Evolutionary conservation across 1,139 yeast genomes (phyloP).

Genomic region (Lodderomyces parapsilosis): DNA sequence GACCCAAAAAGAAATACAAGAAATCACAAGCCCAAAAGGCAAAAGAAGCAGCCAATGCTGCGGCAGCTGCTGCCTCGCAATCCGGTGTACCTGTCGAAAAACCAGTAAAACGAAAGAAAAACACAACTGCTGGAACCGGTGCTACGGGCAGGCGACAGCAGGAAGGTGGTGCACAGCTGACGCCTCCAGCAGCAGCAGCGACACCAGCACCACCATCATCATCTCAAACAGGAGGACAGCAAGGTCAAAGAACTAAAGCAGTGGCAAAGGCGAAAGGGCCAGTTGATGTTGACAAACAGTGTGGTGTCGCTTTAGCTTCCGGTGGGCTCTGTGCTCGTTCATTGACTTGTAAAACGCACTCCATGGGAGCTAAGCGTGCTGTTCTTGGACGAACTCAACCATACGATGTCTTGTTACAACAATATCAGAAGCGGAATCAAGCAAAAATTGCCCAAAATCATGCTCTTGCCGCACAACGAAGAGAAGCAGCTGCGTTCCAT

Average conservation of each 20-base stretch:
- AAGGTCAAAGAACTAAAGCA: slow-evolving; percentile 40
- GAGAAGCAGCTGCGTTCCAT: slow-evolving; percentile 45
- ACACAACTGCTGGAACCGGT: slow-evolving; percentile 18
- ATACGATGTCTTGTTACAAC: slow-evolving; percentile 82
- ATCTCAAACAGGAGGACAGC: slow-evolving; percentile 18
- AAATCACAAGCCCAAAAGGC: slow-evolving; percentile 46
- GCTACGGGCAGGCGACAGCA: slow-evolving; percentile 29
- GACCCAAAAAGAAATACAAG: slow-evolving; percentile 47
- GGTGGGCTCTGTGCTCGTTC: slow-evolving; percentile 96
- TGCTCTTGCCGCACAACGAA: slow-evolving; percentile 59
- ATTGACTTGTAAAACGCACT: slow-evolving; percentile 93
- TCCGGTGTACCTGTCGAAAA: slow-evolving; percentile 12
- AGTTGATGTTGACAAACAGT: slow-evolving; percentile 91
- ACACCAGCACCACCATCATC: slow-evolving; percentile 33
- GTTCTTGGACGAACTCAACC: slow-evolving; percentile 93
- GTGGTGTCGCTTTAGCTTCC: slow-evolving; percentile 91
- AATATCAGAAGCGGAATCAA: slow-evolving; percentile 89
- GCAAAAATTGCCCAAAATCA: slow-evolving; percentile 84
- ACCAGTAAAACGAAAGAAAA: slow-evolving; percentile 22
- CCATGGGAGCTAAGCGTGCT: slow-evolving; percentile 97
- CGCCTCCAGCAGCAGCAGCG: not conserved
- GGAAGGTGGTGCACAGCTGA: slow-evolving; percentile 4
- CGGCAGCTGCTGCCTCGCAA: slow-evolving; percentile 21
- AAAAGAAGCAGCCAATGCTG: slow-evolving; percentile 48
- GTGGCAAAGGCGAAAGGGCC: slow-evolving; percentile 68